A percentile compares a stretch with the other conserved stretches of the same genome.
Conservation (phyloP, 2,329 filamentous ascomycete genomes). For the Talaromyces sp. region DNA sequence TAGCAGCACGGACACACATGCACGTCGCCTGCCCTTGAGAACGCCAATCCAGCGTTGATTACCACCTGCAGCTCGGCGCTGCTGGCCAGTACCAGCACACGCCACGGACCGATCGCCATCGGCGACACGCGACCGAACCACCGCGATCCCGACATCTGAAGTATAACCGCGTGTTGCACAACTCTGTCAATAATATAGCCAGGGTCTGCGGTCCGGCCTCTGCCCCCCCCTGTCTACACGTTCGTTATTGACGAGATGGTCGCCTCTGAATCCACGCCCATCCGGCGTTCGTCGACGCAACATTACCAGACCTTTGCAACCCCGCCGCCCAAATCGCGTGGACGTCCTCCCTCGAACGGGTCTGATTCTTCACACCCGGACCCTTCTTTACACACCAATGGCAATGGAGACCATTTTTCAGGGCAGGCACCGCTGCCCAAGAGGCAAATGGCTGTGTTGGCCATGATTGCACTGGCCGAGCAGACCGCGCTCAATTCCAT, state of each 20-base stretch:
- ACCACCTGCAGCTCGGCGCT: background rate
- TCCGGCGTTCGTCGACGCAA: slow-evolving; percentile 40
- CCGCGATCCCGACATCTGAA: background rate
- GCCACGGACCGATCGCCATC: background rate
- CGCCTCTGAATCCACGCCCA: slow-evolving; percentile 23
- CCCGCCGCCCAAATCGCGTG: slow-evolving; percentile 43
- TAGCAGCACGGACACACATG: background rate
- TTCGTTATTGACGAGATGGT: slow-evolving; percentile 21
- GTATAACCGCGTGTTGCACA: background rate
- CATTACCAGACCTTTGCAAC: slow-evolving; percentile 48
- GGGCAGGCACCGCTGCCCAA: slow-evolving; percentile 69
- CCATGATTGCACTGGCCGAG: slow-evolving; percentile 83
- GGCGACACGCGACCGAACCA: background rate
- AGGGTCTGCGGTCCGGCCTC: background rate
- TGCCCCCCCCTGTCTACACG: background rate
- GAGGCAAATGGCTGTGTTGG: slow-evolving; percentile 77
- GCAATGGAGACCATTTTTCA: slow-evolving; percentile 15
- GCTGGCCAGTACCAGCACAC: background rate
- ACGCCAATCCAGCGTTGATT: background rate
- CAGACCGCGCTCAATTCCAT: slow-evolving; percentile 98
- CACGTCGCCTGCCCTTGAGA: background rate
- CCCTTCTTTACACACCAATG: slow-evolving; percentile 24
- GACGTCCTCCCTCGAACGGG: slow-evolving; percentile 39
- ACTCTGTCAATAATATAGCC: background rate
- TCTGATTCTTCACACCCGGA: slow-evolving; percentile 32